These are phyloP conservation scores for Plantago coronopus DNA, from an alignment of 305 asterid genomes.

Conservation along the genomic window DNA sequence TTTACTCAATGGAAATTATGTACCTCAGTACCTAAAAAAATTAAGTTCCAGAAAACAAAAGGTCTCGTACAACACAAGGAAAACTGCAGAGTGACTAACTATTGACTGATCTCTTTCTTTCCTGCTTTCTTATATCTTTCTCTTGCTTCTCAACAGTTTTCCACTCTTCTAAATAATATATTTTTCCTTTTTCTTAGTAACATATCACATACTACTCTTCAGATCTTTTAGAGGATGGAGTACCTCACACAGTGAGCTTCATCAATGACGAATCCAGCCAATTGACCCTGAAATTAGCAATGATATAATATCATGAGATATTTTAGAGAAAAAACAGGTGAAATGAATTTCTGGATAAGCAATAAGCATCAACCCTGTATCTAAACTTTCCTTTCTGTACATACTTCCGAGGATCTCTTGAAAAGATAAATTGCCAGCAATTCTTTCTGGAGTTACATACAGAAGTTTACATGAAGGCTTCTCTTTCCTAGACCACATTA, in stretches of 20 bases:
- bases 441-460: slow-evolving; percentile 93
- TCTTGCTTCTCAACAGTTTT: slow-evolving; percentile 9
- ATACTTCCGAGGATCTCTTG: slow-evolving; percentile 65
- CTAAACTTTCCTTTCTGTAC: slow-evolving; percentile 57
- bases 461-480: slow-evolving; percentile 89
- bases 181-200: slow-evolving; percentile 14
- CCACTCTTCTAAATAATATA: slow-evolving; percentile 11
- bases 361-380: slow-evolving; percentile 16
- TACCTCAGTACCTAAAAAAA: too few species aligned
- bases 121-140: neutral
- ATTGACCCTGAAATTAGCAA: slow-evolving; percentile 58
- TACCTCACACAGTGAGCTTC: slow-evolving; percentile 99
- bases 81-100: neutral
- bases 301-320: slow-evolving; percentile 7
- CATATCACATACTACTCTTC: slow-evolving; percentile 6
- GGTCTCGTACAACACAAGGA: neutral
- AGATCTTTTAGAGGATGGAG: slow-evolving; percentile 20
- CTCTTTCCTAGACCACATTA: slow-evolving; percentile 59
- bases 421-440: slow-evolving; percentile 81
- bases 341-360: slow-evolving; percentile 4
- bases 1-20: too few species aligned
- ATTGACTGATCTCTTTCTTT: neutral
- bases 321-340: slow-evolving; percentile 18
- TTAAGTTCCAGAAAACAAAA: too few species aligned
- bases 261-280: slow-evolving; percentile 89